Evolutionary conservation across 495 filamentous ascomycete genomes (phyloP).

Genomic region (Chaetomidium leptoderma): DNA sequence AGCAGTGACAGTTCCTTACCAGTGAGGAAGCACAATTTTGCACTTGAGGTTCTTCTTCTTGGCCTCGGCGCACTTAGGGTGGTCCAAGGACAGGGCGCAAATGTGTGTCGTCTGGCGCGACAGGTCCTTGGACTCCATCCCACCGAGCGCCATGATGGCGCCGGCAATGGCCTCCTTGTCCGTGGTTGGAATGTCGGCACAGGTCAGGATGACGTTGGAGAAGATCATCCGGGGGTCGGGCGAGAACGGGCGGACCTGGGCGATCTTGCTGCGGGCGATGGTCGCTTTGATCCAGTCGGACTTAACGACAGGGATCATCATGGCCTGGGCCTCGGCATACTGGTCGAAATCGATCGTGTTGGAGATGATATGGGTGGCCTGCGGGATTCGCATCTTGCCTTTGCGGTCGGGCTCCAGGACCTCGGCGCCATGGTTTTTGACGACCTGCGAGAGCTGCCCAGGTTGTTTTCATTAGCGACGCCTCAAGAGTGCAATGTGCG

Average conservation of each 20-base stretch:
- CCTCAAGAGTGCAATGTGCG: slow-evolving; percentile 22
- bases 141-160: slow-evolving; percentile 84
- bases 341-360: slow-evolving; percentile 82
- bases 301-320: slow-evolving; percentile 79
- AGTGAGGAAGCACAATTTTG: slow-evolving; percentile 93
- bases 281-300: slow-evolving; percentile 73
- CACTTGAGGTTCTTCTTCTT: slow-evolving; percentile 58
- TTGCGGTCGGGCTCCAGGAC: slow-evolving; percentile 43
- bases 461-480: slow-evolving; percentile 31
- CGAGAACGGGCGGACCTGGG: slow-evolving; percentile 75
- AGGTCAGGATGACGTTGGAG: slow-evolving; percentile 71
- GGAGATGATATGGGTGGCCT: slow-evolving; percentile 79
- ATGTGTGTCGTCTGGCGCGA: slow-evolving; percentile 79
- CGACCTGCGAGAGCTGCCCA: slow-evolving; percentile 43
- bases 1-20: slow-evolving; percentile 49
- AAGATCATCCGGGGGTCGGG: slow-evolving; percentile 90
- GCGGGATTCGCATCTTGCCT: slow-evolving; percentile 47
- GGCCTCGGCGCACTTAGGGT: slow-evolving; percentile 64
- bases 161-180: slow-evolving; percentile 92
- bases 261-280: slow-evolving; percentile 61
- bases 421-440: slow-evolving; percentile 55
- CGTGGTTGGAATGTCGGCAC: slow-evolving; percentile 72
- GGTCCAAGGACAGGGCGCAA: slow-evolving; percentile 73
- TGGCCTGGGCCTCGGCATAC: slow-evolving; percentile 63
- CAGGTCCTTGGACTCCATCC: slow-evolving; percentile 65